phyloP scores from a whole-genome alignment of 768 basidiomycete genomes.

The Pisolithus sp. region DNA sequence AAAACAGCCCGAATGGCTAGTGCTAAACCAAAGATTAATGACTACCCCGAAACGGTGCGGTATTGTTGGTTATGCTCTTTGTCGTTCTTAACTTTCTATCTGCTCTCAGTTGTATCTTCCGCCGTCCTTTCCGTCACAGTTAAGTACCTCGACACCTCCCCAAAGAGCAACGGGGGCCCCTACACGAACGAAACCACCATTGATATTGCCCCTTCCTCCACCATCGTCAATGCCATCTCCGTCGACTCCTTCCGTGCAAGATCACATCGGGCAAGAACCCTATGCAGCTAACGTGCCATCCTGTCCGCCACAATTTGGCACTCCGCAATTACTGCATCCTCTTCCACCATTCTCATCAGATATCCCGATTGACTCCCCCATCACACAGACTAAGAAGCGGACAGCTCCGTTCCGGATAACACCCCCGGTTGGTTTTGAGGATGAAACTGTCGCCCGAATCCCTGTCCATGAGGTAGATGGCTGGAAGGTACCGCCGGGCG shows the following conservation, averaged over 20 bases:
- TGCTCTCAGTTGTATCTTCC: conserved; percentile 39
- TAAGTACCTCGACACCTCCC: conserved; percentile 50
- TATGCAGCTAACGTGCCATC: conserved; percentile 8
- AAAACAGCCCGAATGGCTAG: conserved; percentile 4
- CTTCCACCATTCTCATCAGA: conserved; percentile 23
- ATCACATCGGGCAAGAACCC: conserved; percentile 3
- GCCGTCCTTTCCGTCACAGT: conserved; percentile 49
- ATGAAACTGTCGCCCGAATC: not conserved
- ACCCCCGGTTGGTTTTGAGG: not conserved
- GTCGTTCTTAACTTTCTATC: conserved; percentile 10
- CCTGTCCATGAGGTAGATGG: not conserved
- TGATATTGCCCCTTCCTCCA: conserved; percentile 28
- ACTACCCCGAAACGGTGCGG: conserved; percentile 35
- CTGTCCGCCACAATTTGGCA: conserved; percentile 11
- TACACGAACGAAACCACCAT: conserved; percentile 37
- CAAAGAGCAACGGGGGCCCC: conserved; percentile 9
- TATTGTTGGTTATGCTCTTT: conserved; percentile 2
- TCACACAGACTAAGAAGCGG: conserved; percentile 20
- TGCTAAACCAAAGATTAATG: conserved; percentile 22
- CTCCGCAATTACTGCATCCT: conserved; percentile 22
- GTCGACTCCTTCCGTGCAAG: conserved; percentile 13
- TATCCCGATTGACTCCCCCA: conserved; percentile 2
- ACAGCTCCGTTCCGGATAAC: conserved; percentile 1
- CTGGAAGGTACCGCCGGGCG: not conserved
- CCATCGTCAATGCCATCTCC: conserved; percentile 22